These are phyloP conservation scores for Barbatosphaeria neglecta DNA, from an alignment of 495 filamentous ascomycete genomes.

Conservation along the genomic window DNA sequence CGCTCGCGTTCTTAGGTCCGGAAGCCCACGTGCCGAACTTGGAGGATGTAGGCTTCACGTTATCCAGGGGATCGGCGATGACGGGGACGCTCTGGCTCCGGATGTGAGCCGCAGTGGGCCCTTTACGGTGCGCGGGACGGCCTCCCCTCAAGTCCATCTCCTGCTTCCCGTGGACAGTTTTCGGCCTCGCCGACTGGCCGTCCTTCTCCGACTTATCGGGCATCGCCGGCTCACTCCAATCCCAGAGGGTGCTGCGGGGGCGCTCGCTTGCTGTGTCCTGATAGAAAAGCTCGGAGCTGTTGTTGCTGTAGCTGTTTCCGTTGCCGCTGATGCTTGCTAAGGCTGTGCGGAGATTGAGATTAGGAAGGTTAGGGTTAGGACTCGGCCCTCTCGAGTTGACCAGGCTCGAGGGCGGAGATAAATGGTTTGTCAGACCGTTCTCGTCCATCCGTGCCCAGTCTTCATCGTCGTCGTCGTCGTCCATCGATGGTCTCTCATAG, in stretches of 20 bases:
- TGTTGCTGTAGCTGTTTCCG: conserved; percentile 27
- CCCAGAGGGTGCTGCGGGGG: conserved; percentile 58
- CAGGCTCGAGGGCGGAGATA: conserved; percentile 44
- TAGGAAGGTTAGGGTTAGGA: no score
- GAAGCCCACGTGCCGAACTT: conserved; percentile 88
- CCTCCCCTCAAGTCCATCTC: conserved; percentile 59
- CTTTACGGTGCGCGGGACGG: conserved; percentile 60
- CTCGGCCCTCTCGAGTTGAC: conserved; percentile 34
- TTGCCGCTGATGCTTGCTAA: conserved; percentile 31
- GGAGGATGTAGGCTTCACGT: conserved; percentile 44
- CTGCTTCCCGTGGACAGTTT: conserved; percentile 87
- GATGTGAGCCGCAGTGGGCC: conserved; percentile 65
- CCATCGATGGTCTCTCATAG: conserved; percentile 37
- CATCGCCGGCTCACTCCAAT: conserved; percentile 68
- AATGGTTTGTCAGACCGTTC: conserved; percentile 33
- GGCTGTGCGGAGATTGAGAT: conserved; percentile 29
- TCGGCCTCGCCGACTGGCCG: conserved; percentile 56
- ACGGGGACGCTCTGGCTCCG: conserved; percentile 95
- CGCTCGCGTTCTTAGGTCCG: conserved; percentile 68
- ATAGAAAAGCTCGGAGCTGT: conserved; percentile 15
- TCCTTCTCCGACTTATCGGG: conserved; percentile 41
- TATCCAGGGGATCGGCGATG: conserved; percentile 49
- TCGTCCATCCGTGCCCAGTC: conserved; percentile 51
- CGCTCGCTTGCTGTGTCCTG: conserved; percentile 28
- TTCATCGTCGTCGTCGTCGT: conserved; percentile 54